Base-by-base conservation (phyloP, 1,284 basidiomycete species). In the Moesziomyces sp. region DNA sequence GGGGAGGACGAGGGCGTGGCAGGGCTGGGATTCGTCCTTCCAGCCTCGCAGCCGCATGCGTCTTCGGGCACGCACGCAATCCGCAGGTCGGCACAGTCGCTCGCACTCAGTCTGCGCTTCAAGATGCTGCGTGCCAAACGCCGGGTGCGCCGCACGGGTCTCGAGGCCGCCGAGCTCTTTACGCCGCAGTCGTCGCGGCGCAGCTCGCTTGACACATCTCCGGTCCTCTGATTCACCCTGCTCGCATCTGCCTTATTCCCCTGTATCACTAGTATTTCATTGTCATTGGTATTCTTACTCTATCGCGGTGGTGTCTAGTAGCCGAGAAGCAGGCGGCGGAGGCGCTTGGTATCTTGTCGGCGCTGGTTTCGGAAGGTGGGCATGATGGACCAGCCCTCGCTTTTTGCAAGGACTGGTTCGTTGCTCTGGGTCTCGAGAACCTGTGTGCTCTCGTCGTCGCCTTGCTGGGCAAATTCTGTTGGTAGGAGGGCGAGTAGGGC, bases 71-170 rank as follows among this genome's bases (percentile, higher is more conserved):
- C 48, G 13, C 19, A 74, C 28, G n/a, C 58, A 2, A 21, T 74
- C 18, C 52, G 40, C 14, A 26, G 59, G 13, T 74, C 72, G 18
- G 66, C 72, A 0, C 67, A 71, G 46, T 71, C 73, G 10, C 42
- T 75, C 18, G 73, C 73, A 2, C 59, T 75, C 42, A 65, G 54
- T 16, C 23, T 75, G 43, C 46, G 73, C 14, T 67, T 71, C 63
- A 75, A 71, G 60, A 54, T 71, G 59, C 35, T 67, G 23, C 46
- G 59, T 1, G 73, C 67, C 33, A 71, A 61, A 35, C 35, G 61
- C 4, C 57, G 65, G 56, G 50, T 73, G 14, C 45, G 53, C 4
- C 44, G 49, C 11, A 58, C 61, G 1, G 30, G 49, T 16, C 38
- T 58, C 28, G 47, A 35, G 3, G 58, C 49, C 5, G 50, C 46